Conservation (phyloP, 192 early-diverging fungal species). For the Diversispora epigaea region DNA sequence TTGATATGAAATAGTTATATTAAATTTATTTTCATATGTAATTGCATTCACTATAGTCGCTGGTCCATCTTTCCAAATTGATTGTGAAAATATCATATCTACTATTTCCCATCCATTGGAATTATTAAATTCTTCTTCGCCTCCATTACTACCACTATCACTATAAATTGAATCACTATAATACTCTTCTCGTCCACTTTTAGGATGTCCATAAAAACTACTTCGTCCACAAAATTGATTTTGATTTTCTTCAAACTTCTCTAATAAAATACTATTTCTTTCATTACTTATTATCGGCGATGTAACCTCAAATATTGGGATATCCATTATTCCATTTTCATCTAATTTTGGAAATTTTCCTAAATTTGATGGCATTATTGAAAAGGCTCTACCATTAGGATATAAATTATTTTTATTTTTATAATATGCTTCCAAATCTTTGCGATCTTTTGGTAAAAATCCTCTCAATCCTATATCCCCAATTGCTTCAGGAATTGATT, state of each 20-base stretch:
- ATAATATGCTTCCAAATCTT: background rate
- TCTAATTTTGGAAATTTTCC: background rate
- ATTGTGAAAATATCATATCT: constrained; percentile 22
- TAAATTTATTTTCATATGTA: background rate
- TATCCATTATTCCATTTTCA: too few relatives aligned
- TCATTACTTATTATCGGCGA: too few relatives aligned
- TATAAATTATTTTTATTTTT: background rate
- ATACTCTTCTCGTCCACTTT: background rate
- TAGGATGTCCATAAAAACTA: too few relatives aligned
- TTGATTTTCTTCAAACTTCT: too few relatives aligned
- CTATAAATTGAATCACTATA: background rate
- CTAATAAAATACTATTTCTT: too few relatives aligned
- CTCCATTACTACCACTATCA: background rate
- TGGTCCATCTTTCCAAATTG: background rate
- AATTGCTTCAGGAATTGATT: background rate
- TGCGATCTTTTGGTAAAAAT: background rate
- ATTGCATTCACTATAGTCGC: background rate
- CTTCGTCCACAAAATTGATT: too few relatives aligned
- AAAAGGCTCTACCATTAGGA: background rate
- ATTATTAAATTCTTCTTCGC: background rate
- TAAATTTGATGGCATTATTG: background rate
- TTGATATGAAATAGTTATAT: constrained; percentile 5
- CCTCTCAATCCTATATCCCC: background rate
- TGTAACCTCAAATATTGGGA: too few relatives aligned
- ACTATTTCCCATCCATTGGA: background rate